Evolutionary conservation across 768 basidiomycete genomes (phyloP).

Genomic region (Coprinellus aureogranulatus): DNA sequence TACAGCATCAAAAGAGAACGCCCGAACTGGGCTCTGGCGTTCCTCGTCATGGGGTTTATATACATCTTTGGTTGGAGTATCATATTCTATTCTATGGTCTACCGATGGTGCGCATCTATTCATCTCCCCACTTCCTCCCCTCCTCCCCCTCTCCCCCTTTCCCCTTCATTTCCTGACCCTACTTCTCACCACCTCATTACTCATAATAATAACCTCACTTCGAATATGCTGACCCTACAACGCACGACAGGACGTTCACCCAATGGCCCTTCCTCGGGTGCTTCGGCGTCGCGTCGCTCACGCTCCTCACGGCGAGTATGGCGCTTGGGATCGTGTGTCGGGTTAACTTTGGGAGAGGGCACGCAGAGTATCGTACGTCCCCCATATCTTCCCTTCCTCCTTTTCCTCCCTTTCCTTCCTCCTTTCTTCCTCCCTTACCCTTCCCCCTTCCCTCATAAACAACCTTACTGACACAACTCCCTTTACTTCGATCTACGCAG

Average conservation of each 20-base stretch:
- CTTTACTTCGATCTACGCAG: constrained; percentile 17
- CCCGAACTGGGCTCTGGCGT: constrained; percentile 33
- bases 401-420: no score
- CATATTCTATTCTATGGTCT: constrained; percentile 48
- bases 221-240: no score
- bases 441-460: no score
- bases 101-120: constrained; percentile 42
- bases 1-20: constrained; percentile 47
- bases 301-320: constrained; percentile 39
- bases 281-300: constrained; percentile 44
- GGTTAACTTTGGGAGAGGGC: constrained; percentile 52
- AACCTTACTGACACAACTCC: neutral
- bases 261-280: constrained; percentile 51
- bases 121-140: no score
- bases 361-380: constrained; percentile 53
- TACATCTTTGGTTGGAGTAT: constrained; percentile 37
- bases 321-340: constrained; percentile 49
- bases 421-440: no score
- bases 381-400: neutral
- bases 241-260: constrained; percentile 37
- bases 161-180: no score
- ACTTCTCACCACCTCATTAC: no score
- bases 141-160: no score
- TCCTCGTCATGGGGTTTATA: constrained; percentile 39
- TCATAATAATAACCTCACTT: no score